These are phyloP conservation scores for Tagetes erecta DNA, from an alignment of 129 eudicot genomes.

Conservation along the genomic window DNA sequence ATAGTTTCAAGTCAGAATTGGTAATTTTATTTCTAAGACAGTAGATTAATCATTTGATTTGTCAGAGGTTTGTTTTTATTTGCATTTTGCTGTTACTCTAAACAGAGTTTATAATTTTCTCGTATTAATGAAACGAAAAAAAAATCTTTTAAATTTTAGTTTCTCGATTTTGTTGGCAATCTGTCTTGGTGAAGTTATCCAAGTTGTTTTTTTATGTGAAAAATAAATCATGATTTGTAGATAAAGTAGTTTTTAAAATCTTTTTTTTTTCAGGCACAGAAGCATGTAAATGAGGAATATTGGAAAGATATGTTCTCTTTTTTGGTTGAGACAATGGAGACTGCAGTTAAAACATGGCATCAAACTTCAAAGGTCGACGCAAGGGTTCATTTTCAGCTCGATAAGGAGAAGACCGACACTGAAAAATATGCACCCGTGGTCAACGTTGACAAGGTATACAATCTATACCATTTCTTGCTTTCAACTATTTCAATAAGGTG, in stretches of 20 bases:
- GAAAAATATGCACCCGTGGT: constrained; percentile 89
- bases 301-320: constrained; percentile 63
- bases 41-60: neutral
- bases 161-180: neutral
- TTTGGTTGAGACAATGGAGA: constrained; percentile 89
- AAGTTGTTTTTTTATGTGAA: neutral
- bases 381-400: constrained; percentile 71
- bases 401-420: constrained; percentile 83
- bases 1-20: constrained; percentile 64
- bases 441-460: constrained; percentile 82
- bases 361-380: constrained; percentile 81
- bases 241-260: neutral
- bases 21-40: constrained; percentile 35
- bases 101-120: neutral
- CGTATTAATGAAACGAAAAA: neutral
- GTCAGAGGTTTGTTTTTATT: neutral
- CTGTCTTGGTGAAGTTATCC: neutral
- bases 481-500: neutral
- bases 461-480: neutral
- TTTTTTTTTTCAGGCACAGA: constrained; percentile 54
- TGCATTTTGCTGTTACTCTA: neutral
- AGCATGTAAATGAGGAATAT: constrained; percentile 59
- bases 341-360: constrained; percentile 90
- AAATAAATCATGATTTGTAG: neutral
- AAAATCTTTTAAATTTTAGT: neutral